Percentiles rank a stretch among this genome's conserved stretches.
phyloP scores from a whole-genome alignment of 2,329 filamentous ascomycete genomes.

The Apiospora pterosperma region DNA sequence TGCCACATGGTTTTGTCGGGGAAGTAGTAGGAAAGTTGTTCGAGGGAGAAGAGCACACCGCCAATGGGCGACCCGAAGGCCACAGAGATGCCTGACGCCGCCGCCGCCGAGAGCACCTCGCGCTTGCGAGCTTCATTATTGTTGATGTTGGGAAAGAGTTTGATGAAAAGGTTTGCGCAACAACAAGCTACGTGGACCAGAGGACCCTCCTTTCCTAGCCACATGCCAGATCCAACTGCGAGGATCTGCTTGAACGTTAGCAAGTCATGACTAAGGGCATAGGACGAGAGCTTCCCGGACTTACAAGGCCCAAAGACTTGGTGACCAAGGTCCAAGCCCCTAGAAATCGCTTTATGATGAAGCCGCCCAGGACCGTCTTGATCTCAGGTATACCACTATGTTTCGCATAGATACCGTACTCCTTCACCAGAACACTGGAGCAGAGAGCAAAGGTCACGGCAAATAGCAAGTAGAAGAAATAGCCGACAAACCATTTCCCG shows the following conservation, averaged over 20 bases:
- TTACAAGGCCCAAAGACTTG: conserved; percentile 83
- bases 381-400: conserved; percentile 98
- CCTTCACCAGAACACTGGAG: conserved; percentile 76
- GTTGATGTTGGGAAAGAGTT: conserved; percentile 76
- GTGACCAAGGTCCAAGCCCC: conserved; percentile 84
- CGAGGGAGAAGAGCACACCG: conserved; percentile 92
- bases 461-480: conserved; percentile 80
- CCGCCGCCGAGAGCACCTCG: conserved; percentile 88
- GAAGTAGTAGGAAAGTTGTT: conserved; percentile 96
- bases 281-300: conserved; percentile 19
- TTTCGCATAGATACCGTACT: conserved; percentile 83
- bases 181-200: conserved; percentile 96
- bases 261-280: neutral
- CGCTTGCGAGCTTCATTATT: conserved; percentile 92
- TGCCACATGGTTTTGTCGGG: conserved; percentile 99
- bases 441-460: conserved; percentile 78
- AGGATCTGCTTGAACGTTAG: conserved; percentile 61
- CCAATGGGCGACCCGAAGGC: conserved; percentile 93
- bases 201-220: conserved; percentile 94
- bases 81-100: conserved; percentile 88
- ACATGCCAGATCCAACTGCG: conserved; percentile 89
- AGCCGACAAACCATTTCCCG: conserved; percentile 80
- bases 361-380: conserved; percentile 91
- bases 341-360: conserved; percentile 85
- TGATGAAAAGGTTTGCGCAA: conserved; percentile 92